Percentiles rank a stretch among this genome's conserved stretches.
Evolutionary conservation across 164 flowering plant species (phyloP).

Genomic region (Stephania japonica): DNA sequence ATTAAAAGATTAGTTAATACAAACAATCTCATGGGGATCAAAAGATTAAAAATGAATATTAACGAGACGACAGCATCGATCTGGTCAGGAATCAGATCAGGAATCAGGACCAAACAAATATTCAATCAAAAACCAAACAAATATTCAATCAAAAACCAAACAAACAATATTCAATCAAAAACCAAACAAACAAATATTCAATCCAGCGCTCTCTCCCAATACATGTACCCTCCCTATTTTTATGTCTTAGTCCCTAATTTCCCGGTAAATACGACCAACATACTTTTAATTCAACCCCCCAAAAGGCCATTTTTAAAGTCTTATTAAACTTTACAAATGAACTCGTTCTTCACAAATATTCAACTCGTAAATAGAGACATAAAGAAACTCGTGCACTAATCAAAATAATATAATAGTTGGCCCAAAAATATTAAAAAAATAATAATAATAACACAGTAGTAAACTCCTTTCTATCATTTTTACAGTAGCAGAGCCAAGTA

Average conservation of each 20-base stretch:
- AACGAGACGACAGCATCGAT: no score
- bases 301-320: neutral
- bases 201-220: neutral
- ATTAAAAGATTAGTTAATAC: no score
- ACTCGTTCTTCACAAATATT: no score
- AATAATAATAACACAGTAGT: neutral
- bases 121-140: neutral
- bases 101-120: no score
- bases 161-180: neutral
- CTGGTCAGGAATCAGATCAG: no score
- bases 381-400: neutral
- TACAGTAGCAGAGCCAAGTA: neutral
- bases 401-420: neutral
- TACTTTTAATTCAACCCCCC: neutral
- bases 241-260: neutral
- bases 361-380: neutral
- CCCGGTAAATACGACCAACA: constrained; percentile 2
- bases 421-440: neutral
- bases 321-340: no score
- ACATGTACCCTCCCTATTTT: neutral
- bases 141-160: neutral
- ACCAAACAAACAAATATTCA: neutral
- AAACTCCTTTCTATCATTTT: neutral
- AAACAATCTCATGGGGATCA: no score
- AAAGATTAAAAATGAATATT: no score